Conservation (phyloP, 768 basidiomycete genomes). For the Phlegmacium glaucopus region DNA sequence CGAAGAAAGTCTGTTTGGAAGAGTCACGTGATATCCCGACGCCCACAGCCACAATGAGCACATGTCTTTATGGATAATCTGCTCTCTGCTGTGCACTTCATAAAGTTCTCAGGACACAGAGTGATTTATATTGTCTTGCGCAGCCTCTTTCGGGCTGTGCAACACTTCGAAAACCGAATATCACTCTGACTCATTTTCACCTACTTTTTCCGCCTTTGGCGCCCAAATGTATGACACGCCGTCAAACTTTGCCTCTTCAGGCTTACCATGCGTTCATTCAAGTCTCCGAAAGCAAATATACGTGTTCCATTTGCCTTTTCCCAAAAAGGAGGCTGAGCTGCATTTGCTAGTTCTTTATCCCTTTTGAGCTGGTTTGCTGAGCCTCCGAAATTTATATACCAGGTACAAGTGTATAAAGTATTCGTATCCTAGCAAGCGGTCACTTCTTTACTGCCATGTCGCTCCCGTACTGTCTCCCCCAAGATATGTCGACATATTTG, state of each 20-base stretch:
- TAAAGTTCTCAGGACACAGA: conserved; percentile 6
- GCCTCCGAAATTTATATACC: conserved; percentile 19
- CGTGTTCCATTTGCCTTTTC: conserved; percentile 23
- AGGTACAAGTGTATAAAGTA: conserved; percentile 26
- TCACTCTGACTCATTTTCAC: conserved; percentile 10
- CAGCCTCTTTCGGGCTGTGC: conserved; percentile 14
- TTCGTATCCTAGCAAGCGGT: conserved; percentile 6
- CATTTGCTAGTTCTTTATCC: conserved; percentile 16
- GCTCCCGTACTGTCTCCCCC: conserved; percentile 12
- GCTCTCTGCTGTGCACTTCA: too few relatives aligned
- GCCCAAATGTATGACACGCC: conserved; percentile 1
- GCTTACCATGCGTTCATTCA: conserved; percentile 14
- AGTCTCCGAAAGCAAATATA: conserved; percentile 13
- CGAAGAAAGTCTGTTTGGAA: conserved; percentile 7
- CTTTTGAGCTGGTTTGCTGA: conserved; percentile 13
- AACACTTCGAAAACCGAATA: conserved; percentile 14
- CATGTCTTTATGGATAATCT: too few relatives aligned
- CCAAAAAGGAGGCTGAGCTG: conserved; percentile 25
- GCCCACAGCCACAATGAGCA: conserved; percentile 11
- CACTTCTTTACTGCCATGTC: conserved; percentile 4
- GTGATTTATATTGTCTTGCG: conserved; percentile 5
- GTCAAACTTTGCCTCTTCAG: conserved; percentile 12
- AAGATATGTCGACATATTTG: conserved; percentile 14
- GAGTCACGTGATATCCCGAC: conserved; percentile 13
- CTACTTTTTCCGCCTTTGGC: conserved; percentile 6